A percentile compares a stretch with the other conserved stretches of the same genome.
Evolutionary conservation across 2,329 filamentous ascomycete genomes (phyloP).

Genomic region (Malbranchea zuffiana): DNA sequence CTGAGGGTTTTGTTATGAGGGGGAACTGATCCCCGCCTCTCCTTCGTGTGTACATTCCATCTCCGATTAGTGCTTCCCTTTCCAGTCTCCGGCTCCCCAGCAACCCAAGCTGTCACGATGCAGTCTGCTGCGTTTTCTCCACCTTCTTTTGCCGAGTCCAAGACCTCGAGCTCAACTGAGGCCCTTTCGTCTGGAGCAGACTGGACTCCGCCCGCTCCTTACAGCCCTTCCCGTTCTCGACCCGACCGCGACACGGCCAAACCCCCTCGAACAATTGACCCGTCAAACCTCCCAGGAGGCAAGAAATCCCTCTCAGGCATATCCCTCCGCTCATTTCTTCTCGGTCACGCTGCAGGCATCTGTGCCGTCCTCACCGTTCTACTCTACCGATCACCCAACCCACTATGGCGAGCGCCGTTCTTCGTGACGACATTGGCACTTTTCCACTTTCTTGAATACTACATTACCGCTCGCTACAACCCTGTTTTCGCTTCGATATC

Average conservation of each 20-base stretch:
- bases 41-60: not conserved
- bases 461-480: constrained; percentile 76
- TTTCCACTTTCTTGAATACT: constrained; percentile 97
- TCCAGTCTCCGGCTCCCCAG: not conserved
- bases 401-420: constrained; percentile 48
- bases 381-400: constrained; percentile 21
- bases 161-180: not conserved
- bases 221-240: constrained; percentile 29
- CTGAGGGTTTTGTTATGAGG: not conserved
- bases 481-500: constrained; percentile 58
- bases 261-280: constrained; percentile 16
- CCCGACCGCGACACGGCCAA: too few species aligned
- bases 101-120: not conserved
- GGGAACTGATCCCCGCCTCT: not conserved
- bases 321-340: constrained; percentile 35
- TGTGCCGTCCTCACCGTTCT: constrained; percentile 23
- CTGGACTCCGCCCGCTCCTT: constrained; percentile 25
- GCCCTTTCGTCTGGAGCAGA: not conserved
- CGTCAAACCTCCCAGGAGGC: constrained; percentile 28
- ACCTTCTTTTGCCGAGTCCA: not conserved
- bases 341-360: constrained; percentile 34
- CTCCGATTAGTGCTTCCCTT: not conserved
- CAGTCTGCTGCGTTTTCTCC: not conserved
- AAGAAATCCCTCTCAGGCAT: constrained; percentile 36
- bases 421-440: constrained; percentile 51